phyloP scores from a whole-genome alignment of 2,329 filamentous ascomycete genomes.

The Ilyonectria mors-panacis region DNA sequence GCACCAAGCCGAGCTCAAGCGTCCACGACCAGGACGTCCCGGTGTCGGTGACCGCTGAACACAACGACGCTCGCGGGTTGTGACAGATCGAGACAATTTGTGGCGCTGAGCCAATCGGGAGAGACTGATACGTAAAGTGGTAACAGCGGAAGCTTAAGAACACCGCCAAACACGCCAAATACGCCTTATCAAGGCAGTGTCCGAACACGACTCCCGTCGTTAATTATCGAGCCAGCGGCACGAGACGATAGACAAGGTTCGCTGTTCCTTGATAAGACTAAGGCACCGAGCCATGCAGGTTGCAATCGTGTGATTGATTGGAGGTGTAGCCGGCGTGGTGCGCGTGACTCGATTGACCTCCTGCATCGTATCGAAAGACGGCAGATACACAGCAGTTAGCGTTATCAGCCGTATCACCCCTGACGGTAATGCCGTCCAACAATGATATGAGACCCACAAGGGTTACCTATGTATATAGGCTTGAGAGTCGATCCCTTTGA shows the following conservation, averaged over 20 bases:
- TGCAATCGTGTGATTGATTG: background rate
- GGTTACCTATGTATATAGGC: background rate
- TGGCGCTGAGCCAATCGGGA: background rate
- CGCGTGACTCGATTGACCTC: background rate
- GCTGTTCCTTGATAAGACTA: background rate
- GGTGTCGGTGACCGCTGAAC: background rate
- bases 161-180: background rate
- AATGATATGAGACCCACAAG: too few relatives aligned
- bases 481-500: background rate
- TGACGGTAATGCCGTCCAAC: background rate
- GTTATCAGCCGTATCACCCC: background rate
- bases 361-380: conserved; percentile 1
- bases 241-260: too few relatives aligned
- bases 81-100: too few relatives aligned
- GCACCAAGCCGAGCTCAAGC: background rate
- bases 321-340: background rate
- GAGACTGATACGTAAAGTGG: background rate
- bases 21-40: background rate
- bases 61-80: background rate
- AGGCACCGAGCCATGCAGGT: background rate
- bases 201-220: background rate
- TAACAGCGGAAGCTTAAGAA: too few relatives aligned
- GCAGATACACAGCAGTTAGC: background rate
- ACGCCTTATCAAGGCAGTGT: background rate
- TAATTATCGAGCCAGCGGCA: background rate